phyloP scores from a whole-genome alignment of 306 rosid species.

The Biancaea sappan region DNA sequence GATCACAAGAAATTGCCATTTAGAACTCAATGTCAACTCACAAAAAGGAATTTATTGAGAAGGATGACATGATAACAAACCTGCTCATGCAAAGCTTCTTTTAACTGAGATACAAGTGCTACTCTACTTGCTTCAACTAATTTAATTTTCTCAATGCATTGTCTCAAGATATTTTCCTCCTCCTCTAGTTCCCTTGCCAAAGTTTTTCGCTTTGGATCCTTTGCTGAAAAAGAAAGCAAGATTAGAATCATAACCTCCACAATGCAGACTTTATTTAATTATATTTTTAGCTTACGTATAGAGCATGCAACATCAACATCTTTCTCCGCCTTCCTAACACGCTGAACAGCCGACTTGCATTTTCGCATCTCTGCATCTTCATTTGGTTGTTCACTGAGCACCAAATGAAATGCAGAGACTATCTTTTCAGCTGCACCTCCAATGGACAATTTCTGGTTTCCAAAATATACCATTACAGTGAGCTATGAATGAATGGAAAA shows the following conservation, averaged over 20 bases:
- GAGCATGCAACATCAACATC: constrained; percentile 73
- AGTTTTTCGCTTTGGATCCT: constrained; percentile 78
- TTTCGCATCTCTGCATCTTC: constrained; percentile 84
- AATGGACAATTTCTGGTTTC: constrained; percentile 73
- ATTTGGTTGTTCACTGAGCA: constrained; percentile 68
- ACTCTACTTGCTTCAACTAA: constrained; percentile 73
- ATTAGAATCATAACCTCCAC: constrained; percentile 39
- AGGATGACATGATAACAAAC: constrained; percentile 35
- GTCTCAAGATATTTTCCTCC: constrained; percentile 72
- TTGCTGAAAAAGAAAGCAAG: constrained; percentile 60
- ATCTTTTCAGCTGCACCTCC: constrained; percentile 90
- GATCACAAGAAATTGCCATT: constrained; percentile 14
- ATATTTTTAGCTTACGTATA: constrained; percentile 47
- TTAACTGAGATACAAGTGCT: constrained; percentile 78
- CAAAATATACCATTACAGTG: constrained; percentile 27
- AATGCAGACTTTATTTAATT: constrained; percentile 27
- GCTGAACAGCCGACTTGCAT: constrained; percentile 79
- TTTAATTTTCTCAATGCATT: constrained; percentile 74
- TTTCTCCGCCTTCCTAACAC: constrained; percentile 74
- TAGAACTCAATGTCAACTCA: constrained; percentile 27
- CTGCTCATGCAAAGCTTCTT: constrained; percentile 86
- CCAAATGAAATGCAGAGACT: constrained; percentile 83
- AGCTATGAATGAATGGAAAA: constrained; percentile 26
- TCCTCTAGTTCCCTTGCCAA: constrained; percentile 75
- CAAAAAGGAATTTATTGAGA: constrained; percentile 1